Evolutionary conservation across 495 filamentous ascomycete species (phyloP).

Genomic region (Staphylotrichum longicolle): DNA sequence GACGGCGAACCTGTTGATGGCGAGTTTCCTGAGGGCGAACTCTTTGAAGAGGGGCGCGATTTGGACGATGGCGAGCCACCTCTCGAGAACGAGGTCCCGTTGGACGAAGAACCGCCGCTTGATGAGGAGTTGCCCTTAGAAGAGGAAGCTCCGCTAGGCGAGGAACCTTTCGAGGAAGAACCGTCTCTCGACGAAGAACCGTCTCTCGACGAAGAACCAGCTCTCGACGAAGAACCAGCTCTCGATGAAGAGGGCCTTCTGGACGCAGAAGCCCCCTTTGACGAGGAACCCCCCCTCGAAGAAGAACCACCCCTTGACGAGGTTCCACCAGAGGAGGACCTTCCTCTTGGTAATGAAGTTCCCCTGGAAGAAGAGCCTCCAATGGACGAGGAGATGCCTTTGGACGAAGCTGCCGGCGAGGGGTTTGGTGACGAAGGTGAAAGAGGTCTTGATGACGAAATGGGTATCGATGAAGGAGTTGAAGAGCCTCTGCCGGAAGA

Average conservation of each 20-base stretch:
- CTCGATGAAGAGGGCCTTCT: not conserved
- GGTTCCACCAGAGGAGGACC: not conserved
- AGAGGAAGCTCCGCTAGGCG: not conserved
- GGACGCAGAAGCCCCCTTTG: not conserved
- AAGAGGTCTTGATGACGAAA: not conserved
- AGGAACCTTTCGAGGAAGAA: conserved; percentile 4
- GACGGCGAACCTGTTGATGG: not conserved
- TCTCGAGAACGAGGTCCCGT: not conserved
- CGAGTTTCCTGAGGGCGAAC: not conserved
- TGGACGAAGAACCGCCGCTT: not conserved
- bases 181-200: not conserved
- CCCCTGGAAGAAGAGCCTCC: not conserved
- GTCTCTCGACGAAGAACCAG: not conserved
- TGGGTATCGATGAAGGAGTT: not conserved
- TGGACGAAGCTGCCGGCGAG: not conserved
- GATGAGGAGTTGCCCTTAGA: conserved; percentile 1
- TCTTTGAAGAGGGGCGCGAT: not conserved
- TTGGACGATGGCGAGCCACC: not conserved
- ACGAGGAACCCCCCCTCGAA: not conserved
- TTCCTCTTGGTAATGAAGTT: not conserved
- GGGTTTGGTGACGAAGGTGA: not conserved
- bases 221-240: not conserved
- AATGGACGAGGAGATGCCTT: not conserved
- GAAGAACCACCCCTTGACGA: too few species aligned
- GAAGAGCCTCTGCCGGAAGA: not conserved